phyloP scores from a whole-genome alignment of 179 eudicot genomes.

The Gypsophila paniculata region DNA sequence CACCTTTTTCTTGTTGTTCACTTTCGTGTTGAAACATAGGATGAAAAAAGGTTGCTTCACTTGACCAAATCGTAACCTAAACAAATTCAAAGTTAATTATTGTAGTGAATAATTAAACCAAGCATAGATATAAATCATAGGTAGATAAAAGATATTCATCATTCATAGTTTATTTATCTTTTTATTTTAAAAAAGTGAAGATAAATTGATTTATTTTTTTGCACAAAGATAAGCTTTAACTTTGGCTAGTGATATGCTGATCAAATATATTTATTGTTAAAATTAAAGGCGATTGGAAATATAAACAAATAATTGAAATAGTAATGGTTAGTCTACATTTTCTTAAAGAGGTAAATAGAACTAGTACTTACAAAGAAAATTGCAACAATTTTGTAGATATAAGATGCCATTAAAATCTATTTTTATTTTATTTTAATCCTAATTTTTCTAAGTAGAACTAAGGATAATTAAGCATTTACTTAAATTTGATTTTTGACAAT shows the following conservation, averaged over 20 bases:
- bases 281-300: too few species aligned
- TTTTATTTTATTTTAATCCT: neutral
- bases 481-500: neutral
- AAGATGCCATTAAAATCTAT: neutral
- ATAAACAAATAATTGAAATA: too few species aligned
- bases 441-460: neutral
- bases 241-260: too few species aligned
- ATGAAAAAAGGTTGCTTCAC: neutral
- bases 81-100: neutral
- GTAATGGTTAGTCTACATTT: too few species aligned
- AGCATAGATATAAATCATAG: neutral
- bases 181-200: too few species aligned
- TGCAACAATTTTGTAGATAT: neutral
- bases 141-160: too few species aligned
- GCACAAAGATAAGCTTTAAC: too few species aligned
- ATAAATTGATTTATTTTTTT: too few species aligned
- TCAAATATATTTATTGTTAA: too few species aligned
- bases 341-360: neutral
- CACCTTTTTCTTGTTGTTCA: neutral
- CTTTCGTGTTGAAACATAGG: neutral
- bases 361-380: neutral
- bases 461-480: neutral
- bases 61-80: neutral
- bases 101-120: neutral
- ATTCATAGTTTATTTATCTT: too few species aligned